These are phyloP conservation scores for Leucosporidium yakuticum DNA, from an alignment of 768 basidiomycete genomes.

Conservation along the genomic window DNA sequence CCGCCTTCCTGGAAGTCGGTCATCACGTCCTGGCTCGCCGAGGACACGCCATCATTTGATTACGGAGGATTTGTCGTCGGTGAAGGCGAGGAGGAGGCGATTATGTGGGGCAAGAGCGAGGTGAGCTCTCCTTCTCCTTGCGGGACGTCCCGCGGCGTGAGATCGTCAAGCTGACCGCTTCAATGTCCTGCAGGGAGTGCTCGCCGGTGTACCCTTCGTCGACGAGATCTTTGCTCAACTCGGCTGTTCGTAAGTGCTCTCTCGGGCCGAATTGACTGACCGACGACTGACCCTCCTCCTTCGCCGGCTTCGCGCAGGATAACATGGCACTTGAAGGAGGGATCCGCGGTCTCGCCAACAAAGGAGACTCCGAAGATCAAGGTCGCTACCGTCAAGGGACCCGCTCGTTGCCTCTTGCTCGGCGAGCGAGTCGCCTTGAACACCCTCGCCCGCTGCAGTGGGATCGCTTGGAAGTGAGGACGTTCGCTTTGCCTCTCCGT, in stretches of 20 bases:
- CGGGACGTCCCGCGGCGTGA: not conserved
- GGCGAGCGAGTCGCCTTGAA: conserved; percentile 92
- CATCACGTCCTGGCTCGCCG: conserved; percentile 73
- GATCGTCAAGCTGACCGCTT: not conserved
- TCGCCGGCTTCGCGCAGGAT: conserved; percentile 54
- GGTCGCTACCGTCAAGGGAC: conserved; percentile 85
- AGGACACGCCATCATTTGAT: conserved; percentile 94
- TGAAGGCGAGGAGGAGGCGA: conserved; percentile 76
- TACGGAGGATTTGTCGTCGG: conserved; percentile 96
- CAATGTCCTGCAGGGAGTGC: conserved; percentile 49
- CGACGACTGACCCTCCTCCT: not conserved
- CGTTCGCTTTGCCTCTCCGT: not conserved
- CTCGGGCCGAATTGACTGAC: not conserved
- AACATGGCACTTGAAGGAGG: conserved; percentile 87
- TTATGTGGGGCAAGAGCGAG: conserved; percentile 82
- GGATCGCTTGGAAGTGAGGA: conserved; percentile 86
- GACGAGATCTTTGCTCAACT: conserved; percentile 84
- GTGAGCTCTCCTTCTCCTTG: conserved; percentile 46
- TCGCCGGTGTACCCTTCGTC: conserved; percentile 94
- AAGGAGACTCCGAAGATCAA: conserved; percentile 53
- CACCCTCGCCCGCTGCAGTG: conserved; percentile 86
- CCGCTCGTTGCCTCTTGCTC: conserved; percentile 75
- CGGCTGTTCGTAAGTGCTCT: conserved; percentile 70
- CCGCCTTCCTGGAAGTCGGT: conserved; percentile 88
- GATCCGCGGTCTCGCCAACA: conserved; percentile 69